A percentile compares a stretch with the other conserved stretches of the same genome.
phyloP scores from a whole-genome alignment of 164 flowering plant genomes.

The Berberis vulgaris region DNA sequence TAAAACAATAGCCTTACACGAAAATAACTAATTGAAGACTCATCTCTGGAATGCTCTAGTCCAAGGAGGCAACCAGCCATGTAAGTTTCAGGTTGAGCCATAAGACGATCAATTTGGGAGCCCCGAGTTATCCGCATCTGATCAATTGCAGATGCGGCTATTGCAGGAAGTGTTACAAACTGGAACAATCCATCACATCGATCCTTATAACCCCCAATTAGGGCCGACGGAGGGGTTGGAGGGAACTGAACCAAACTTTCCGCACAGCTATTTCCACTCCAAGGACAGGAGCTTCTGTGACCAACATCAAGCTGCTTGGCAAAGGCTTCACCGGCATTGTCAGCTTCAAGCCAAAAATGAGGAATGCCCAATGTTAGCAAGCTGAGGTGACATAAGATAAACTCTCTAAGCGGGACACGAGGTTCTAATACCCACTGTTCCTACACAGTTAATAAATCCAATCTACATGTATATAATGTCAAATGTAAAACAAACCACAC shows the following conservation, averaged over 20 bases:
- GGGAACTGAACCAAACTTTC: slow-evolving; percentile 98
- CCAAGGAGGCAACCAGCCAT: slow-evolving; percentile 33
- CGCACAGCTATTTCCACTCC: slow-evolving; percentile 95
- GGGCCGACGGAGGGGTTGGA: slow-evolving; percentile 90
- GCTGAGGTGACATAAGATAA: not conserved
- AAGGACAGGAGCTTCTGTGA: slow-evolving; percentile 67
- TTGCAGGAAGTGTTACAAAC: slow-evolving; percentile 70
- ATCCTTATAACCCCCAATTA: slow-evolving; percentile 91
- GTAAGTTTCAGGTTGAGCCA: slow-evolving; percentile 39
- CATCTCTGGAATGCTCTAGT: slow-evolving; percentile 47
- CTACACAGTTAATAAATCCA: too few species aligned
- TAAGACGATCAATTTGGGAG: slow-evolving; percentile 64
- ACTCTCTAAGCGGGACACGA: not conserved
- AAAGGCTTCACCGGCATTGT: slow-evolving; percentile 60
- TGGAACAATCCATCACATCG: slow-evolving; percentile 95
- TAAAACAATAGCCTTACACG: slow-evolving; percentile 31
- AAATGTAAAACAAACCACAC: too few species aligned
- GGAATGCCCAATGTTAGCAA: slow-evolving; percentile 12
- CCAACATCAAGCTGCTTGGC: slow-evolving; percentile 67
- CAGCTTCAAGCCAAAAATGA: slow-evolving; percentile 39
- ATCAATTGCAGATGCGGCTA: slow-evolving; percentile 74
- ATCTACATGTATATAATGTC: too few species aligned
- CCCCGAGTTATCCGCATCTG: slow-evolving; percentile 62
- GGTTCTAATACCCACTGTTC: too few species aligned
- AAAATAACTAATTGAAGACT: slow-evolving; percentile 34